Percentiles rank a stretch among this genome's conserved stretches.
phyloP scores from a whole-genome alignment of 1,284 basidiomycete species.

The Sporisorium iseilematis-ciliati region DNA sequence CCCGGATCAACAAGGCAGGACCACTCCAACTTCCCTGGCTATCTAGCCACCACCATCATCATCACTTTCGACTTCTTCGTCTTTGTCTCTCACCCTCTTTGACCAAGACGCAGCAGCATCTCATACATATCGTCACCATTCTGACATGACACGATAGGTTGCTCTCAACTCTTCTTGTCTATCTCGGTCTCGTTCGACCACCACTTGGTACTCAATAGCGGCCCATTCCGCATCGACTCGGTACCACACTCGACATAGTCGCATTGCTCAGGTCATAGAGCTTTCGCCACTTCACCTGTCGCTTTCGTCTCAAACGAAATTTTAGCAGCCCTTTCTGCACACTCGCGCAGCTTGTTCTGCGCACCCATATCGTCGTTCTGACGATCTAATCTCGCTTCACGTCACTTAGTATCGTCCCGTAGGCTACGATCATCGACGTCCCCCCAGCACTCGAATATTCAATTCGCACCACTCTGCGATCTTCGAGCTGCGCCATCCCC shows the following conservation, averaged over 20 bases:
- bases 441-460: conserved; percentile 11
- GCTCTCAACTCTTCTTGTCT: background rate
- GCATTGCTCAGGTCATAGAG: conserved; percentile 20
- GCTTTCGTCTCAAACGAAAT: too few species aligned
- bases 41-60: background rate
- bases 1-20: too few species aligned
- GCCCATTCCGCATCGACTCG: conserved; percentile 11
- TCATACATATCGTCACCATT: background rate
- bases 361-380: conserved; percentile 9
- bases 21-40: too few species aligned
- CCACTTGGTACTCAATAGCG: conserved; percentile 7
- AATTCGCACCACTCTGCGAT: conserved; percentile 44
- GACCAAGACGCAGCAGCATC: background rate
- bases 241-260: background rate
- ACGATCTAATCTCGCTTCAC: conserved; percentile 10
- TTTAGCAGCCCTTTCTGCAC: background rate
- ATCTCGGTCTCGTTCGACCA: background rate
- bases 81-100: too few species aligned
- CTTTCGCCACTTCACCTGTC: background rate
- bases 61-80: background rate
- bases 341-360: conserved; percentile 9
- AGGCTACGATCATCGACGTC: conserved; percentile 46
- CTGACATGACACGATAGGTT: conserved; percentile 2
- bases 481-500: conserved; percentile 19
- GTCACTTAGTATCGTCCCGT: conserved; percentile 45